Conservation (phyloP, 139 green algal species). For the Dunaliella sp. region DNA sequence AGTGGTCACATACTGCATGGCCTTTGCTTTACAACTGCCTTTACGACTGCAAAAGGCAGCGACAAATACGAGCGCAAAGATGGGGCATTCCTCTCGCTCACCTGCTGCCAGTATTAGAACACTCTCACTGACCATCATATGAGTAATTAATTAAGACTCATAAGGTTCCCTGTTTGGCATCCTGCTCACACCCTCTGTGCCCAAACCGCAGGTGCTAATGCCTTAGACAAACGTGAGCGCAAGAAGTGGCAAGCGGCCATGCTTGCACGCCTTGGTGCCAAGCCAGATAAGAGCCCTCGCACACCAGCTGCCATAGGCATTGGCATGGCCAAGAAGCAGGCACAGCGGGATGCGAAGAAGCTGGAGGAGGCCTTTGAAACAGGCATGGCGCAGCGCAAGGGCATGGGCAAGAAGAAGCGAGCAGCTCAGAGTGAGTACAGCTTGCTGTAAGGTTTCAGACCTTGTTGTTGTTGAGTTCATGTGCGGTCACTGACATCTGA, state of each 20-base stretch:
- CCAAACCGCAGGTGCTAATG: constrained; percentile 50
- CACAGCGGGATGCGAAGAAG: constrained; percentile 24
- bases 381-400: constrained; percentile 61
- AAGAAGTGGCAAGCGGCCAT: constrained; percentile 55
- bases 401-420: constrained; percentile 57
- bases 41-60: too few species aligned
- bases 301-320: constrained; percentile 44
- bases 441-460: background rate
- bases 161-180: too few species aligned
- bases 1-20: too few species aligned
- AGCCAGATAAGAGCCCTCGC: constrained; percentile 44
- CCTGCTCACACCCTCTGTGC: too few species aligned
- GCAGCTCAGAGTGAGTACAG: constrained; percentile 22
- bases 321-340: constrained; percentile 16
- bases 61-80: too few species aligned
- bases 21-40: too few species aligned
- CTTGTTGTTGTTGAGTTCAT: too few species aligned
- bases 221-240: constrained; percentile 58
- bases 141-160: too few species aligned
- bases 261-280: constrained; percentile 51
- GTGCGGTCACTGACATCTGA: too few species aligned
- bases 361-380: constrained; percentile 66
- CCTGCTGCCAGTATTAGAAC: too few species aligned
- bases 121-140: too few species aligned
- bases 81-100: too few species aligned